These are phyloP conservation scores for Ascochyta viciae-villosae DNA, from an alignment of 2,329 filamentous ascomycete species.

Conservation along the genomic window DNA sequence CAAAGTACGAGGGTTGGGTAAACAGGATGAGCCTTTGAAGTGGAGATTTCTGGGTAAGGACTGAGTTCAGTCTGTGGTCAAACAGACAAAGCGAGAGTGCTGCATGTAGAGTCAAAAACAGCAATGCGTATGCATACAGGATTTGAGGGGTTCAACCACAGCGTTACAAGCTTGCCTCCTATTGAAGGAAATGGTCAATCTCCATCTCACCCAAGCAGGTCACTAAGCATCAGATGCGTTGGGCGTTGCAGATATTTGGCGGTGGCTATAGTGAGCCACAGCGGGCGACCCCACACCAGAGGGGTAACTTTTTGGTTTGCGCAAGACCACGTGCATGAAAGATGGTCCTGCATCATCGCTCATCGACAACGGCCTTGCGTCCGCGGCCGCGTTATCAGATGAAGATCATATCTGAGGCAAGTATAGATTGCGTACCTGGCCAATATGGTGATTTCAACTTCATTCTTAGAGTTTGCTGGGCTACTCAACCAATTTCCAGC, in stretches of 20 bases:
- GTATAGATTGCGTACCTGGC: constrained; percentile 8
- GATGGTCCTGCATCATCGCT: constrained; percentile 8
- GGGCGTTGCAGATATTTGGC: constrained; percentile 14
- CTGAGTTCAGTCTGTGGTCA: constrained; percentile 24
- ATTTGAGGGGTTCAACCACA: constrained; percentile 2
- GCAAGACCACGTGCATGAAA: constrained; percentile 3
- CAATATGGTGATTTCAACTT: neutral
- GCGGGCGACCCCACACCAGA: neutral
- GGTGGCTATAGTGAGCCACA: constrained; percentile 13
- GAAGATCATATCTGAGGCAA: constrained; percentile 9
- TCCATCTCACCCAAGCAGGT: constrained; percentile 4
- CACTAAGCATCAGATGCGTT: constrained; percentile 2
- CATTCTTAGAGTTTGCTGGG: neutral
- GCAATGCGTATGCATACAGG: constrained; percentile 2
- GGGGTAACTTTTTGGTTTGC: neutral
- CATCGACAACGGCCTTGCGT: constrained; percentile 7
- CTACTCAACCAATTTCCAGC: constrained; percentile 6
- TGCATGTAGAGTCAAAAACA: constrained; percentile 6
- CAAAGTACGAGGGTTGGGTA: constrained; percentile 51
- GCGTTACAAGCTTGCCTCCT: constrained; percentile 1
- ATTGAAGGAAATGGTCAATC: constrained; percentile 9
- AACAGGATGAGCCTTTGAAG: constrained; percentile 48
- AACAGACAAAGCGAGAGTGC: constrained; percentile 6
- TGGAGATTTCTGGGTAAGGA: constrained; percentile 56
- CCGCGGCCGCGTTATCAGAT: constrained; percentile 5